Conservation (phyloP, 805 yeast genomes). For the Brettanomyces nanus region DNA sequence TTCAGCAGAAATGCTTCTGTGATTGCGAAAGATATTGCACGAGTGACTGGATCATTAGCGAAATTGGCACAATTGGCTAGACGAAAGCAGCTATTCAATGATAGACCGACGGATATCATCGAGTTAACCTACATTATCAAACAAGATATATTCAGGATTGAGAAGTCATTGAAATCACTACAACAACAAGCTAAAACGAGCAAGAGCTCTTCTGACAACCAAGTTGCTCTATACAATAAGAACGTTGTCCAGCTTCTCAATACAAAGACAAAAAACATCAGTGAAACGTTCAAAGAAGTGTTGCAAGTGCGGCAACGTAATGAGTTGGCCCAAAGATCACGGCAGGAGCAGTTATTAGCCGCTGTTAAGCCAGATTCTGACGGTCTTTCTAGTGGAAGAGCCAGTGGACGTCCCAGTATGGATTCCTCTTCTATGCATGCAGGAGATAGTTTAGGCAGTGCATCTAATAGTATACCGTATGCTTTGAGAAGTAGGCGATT, state of each 20-base stretch:
- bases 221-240: conserved; percentile 64
- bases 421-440: not conserved
- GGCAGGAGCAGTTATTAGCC: conserved; percentile 80
- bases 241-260: conserved; percentile 83
- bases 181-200: conserved; percentile 41
- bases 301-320: conserved; percentile 78
- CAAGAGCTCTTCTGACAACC: conserved; percentile 40
- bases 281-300: conserved; percentile 88
- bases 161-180: conserved; percentile 55
- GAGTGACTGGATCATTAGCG: conserved; percentile 71
- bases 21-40: conserved; percentile 84
- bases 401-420: conserved; percentile 4
- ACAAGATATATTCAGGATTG: conserved; percentile 80
- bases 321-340: conserved; percentile 68
- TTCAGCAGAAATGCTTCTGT: conserved; percentile 65
- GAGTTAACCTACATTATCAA: conserved; percentile 82
- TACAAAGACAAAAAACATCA: conserved; percentile 83
- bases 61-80: conserved; percentile 78
- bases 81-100: conserved; percentile 86
- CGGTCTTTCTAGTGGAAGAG: conserved; percentile 1
- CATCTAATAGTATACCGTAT: conserved; percentile 16
- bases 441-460: conserved; percentile 6
- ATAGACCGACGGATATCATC: conserved; percentile 87
- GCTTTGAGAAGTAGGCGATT: conserved; percentile 17
- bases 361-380: conserved; percentile 28